These are phyloP conservation scores for Trichoderma breve DNA, from an alignment of 2,329 filamentous ascomycete species.

Conservation along the genomic window DNA sequence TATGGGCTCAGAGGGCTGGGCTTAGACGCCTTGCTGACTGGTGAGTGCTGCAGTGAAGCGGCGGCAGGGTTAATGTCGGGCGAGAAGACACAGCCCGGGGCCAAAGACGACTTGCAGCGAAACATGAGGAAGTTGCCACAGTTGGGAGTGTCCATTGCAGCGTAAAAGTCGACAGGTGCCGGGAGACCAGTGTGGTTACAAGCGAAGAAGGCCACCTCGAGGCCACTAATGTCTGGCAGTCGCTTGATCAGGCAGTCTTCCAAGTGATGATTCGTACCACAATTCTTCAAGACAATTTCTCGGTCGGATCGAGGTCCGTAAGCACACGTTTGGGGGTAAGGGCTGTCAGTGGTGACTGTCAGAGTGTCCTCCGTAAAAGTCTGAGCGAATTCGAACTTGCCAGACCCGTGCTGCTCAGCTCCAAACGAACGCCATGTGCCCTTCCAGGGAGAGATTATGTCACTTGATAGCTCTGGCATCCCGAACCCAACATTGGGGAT, in stretches of 20 bases:
- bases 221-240: background rate
- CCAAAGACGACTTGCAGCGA: background rate
- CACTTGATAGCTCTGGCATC: background rate
- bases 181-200: background rate
- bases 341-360: background rate
- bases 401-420: background rate
- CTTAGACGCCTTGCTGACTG: background rate
- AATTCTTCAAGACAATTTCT: too few relatives aligned
- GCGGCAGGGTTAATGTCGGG: background rate
- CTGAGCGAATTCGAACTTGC: background rate
- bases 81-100: background rate
- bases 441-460: background rate
- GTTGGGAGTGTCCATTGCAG: background rate
- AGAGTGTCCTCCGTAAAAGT: background rate
- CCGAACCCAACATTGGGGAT: background rate
- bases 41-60: background rate
- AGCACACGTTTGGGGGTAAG: background rate
- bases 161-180: background rate
- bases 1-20: background rate
- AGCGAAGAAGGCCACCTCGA: background rate
- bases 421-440: background rate
- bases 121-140: background rate
- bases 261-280: too few relatives aligned
- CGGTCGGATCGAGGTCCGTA: background rate
- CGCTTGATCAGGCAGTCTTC: background rate